Base-by-base conservation (phyloP, 2,329 filamentous ascomycete genomes). In the Aspergillus intermedius region DNA sequence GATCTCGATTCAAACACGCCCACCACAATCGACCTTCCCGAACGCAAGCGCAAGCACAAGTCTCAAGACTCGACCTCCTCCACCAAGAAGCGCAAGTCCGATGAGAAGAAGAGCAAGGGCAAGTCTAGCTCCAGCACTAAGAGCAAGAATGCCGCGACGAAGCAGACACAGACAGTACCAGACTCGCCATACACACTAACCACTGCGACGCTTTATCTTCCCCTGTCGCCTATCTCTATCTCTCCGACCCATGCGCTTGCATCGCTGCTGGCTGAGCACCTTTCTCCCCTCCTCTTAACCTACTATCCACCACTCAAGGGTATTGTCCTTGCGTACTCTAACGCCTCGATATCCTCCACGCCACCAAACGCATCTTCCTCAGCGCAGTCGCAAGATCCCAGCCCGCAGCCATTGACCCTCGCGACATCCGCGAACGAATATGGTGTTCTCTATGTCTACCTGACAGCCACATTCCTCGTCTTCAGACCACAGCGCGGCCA, bases 401-500 rank as follows among this genome's bases (percentile, higher is more conserved):
- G 67, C 46, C 62, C 67, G 3, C 62, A 68, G 57, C 64, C 65
- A n/a, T 58, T 71, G 34, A 71, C 70, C 0, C 62, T 73, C 32
- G 68, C 72, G n/a, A 60, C 59, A 32, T 66, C 71, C 2, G 67
- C 87, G 37, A 83, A 88, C 69, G 93, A 97, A 70, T 94, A 91
- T 63, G 88, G 87, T 6, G 88, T 89, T 21, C 85, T 84, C 19
- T 96, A 87, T 63, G 81, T 88, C 43, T 97, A 91, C 84, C 80
- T 95, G 19, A 95, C 89, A 0, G 89, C 86, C 1, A 89, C 94
- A 19, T 86, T 95, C 53, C 77, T 94, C 41, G 73, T 97, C 15
- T 94, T 95, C 65, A 80, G 86, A 28, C 91, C 93, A 0, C 75
- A 78, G 46, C 80, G 81, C 42, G 87, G 88, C 32, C 81, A 83